Base-by-base conservation (phyloP, 441 rosid genomes). In the Theobroma grandiflorum region DNA sequence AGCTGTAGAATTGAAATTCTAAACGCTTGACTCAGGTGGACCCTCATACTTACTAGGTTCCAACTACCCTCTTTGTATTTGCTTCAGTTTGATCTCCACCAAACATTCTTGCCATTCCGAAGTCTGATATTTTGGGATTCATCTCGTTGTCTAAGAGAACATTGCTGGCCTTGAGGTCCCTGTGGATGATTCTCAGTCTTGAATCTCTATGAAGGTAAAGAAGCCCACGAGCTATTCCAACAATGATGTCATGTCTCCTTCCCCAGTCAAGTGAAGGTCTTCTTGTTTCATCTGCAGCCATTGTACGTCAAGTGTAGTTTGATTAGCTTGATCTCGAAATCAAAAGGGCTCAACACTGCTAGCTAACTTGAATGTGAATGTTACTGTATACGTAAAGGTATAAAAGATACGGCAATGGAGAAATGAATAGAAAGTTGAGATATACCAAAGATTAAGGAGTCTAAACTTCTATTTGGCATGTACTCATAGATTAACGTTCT, bases 71-170 rank as follows among this genome's bases (percentile, higher is more conserved):
- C 1, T 57, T 72, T 9, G 91, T 85, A 26, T 77, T 84, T 9
- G 61, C 84, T 75, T 68, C 72, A 11, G 71, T 72, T 35, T 82
- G 74, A 40, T 84, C 84, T 2, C 76, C 86, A 0, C 78, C 62
- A 35, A 83, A 87, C 47, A 87, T 88, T 45, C 90, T 85, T 20
- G 93, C 94, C 67, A 83, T 84, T 11, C 92, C 93, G 70, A 93
- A 93, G 65, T 93, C 93, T 2, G 93, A 86, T 5, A 91, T 91
- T 82, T 88, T 93, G 0, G 94, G 82, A 12, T 83, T 84, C 77
- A 91, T 81, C 4, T 91, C 87, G 12, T 53, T 78, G 75, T 91
- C 94, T 2, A 88, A 78, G 1, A 88, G 78, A 37, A 89, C 12
- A 69, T 89, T 91, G 40, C 89, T 89, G 0, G 81, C 74, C 76